Conservation (phyloP, 2,329 filamentous ascomycete genomes). For the Pseudogymnoascus verrucosus region DNA sequence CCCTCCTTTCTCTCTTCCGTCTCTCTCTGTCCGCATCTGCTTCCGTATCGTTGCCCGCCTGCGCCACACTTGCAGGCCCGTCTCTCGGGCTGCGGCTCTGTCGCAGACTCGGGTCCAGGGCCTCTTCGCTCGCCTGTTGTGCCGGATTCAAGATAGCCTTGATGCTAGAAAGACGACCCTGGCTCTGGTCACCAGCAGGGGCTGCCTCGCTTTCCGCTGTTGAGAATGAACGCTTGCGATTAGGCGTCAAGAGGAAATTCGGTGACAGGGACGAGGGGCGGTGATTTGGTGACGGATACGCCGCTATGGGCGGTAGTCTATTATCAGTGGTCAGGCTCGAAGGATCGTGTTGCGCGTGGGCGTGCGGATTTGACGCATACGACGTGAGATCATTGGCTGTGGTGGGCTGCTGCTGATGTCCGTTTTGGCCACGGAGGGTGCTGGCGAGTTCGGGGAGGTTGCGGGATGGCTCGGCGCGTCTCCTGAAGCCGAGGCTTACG, state of each 20-base stretch:
- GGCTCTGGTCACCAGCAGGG: conserved; percentile 35
- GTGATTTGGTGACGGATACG: conserved; percentile 33
- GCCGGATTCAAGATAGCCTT: conserved; percentile 64
- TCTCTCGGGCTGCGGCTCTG: conserved; percentile 11
- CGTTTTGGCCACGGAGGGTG: conserved; percentile 19
- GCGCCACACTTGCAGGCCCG: neutral
- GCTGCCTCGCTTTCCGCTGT: conserved; percentile 40
- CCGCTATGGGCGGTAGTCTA: conserved; percentile 43
- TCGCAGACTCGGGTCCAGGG: conserved; percentile 11
- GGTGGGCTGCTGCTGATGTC: conserved; percentile 35
- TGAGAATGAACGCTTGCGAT: conserved; percentile 62
- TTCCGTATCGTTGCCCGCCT: neutral
- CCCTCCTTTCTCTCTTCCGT: conserved; percentile 53
- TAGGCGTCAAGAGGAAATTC: conserved; percentile 50
- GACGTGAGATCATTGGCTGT: conserved; percentile 37
- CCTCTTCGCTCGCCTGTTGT: conserved; percentile 16
- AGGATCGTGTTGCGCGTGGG: conserved; percentile 19
- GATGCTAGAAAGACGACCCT: conserved; percentile 64
- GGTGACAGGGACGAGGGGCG: conserved; percentile 52
- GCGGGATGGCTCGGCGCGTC: conserved; percentile 30
- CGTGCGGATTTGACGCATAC: conserved; percentile 31
- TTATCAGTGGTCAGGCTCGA: conserved; percentile 49
- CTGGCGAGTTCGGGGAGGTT: conserved; percentile 24
- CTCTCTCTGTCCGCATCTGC: conserved; percentile 29
- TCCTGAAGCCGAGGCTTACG: conserved; percentile 51